Evolutionary conservation across 2,329 filamentous ascomycete species (phyloP).

Genomic region (Sordariomycetes sp.): DNA sequence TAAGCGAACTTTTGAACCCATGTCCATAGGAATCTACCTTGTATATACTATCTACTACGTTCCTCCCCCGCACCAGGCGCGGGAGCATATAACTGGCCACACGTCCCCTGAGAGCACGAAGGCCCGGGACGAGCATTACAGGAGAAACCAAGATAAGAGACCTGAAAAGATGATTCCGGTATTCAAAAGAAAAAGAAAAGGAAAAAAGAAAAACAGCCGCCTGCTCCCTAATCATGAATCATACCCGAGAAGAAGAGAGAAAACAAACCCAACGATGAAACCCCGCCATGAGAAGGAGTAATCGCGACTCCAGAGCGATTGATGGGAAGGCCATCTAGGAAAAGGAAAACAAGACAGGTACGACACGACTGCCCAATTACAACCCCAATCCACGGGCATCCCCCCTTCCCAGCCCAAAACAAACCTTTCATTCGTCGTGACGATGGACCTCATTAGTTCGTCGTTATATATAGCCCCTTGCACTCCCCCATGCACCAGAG

Average conservation of each 20-base stretch:
- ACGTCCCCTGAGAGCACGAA: neutral
- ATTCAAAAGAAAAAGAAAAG: neutral
- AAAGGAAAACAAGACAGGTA: neutral
- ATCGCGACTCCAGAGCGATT: neutral
- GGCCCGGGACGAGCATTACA: neutral
- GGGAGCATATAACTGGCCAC: neutral
- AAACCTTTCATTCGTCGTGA: slow-evolving; percentile 1
- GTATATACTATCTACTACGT: neutral
- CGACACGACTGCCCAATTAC: neutral
- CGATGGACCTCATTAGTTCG: neutral
- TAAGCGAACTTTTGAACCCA: neutral
- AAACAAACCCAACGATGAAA: neutral
- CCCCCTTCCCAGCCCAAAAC: neutral
- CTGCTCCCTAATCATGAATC: neutral
- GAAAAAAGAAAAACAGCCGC: too few species aligned
- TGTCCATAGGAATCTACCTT: neutral
- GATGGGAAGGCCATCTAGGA: neutral
- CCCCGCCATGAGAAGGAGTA: neutral
- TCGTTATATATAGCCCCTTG: neutral
- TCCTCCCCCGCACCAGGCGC: neutral
- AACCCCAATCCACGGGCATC: neutral
- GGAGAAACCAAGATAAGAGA: neutral
- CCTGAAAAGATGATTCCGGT: neutral
- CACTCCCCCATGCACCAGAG: neutral
- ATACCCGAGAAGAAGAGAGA: neutral